Evolutionary conservation across 768 basidiomycete genomes (phyloP).

Genomic region (Antrodiella citrinella): DNA sequence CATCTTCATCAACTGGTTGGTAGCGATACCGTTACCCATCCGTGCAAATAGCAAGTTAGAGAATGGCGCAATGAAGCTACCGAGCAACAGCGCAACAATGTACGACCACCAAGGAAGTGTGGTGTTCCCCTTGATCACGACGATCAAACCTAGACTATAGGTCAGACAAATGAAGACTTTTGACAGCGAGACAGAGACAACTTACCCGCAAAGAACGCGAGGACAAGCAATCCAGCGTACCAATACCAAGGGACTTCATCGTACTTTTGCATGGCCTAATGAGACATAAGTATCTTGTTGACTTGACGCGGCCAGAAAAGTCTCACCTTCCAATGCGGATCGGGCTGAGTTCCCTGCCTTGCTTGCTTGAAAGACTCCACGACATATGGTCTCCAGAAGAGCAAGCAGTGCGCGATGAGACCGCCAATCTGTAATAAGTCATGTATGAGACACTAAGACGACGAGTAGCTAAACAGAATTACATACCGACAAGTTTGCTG

Average conservation of each 20-base stretch:
- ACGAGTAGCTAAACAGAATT: neutral
- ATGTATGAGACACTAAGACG: neutral
- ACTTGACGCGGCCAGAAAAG: constrained; percentile 16
- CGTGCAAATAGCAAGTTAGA: constrained; percentile 47
- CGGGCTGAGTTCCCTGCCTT: constrained; percentile 37
- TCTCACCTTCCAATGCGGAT: constrained; percentile 53
- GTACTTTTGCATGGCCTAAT: constrained; percentile 50
- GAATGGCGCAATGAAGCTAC: constrained; percentile 39
- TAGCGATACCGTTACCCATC: constrained; percentile 55
- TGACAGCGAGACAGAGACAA: neutral
- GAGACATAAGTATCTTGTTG: neutral
- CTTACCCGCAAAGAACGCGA: constrained; percentile 50
- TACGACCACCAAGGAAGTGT: constrained; percentile 59
- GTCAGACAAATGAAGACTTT: neutral
- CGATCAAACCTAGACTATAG: constrained; percentile 38
- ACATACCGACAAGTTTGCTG: constrained; percentile 38
- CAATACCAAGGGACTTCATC: constrained; percentile 56
- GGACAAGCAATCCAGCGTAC: constrained; percentile 40
- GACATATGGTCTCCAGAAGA: constrained; percentile 53
- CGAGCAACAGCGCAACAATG: constrained; percentile 46
- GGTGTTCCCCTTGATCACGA: constrained; percentile 49
- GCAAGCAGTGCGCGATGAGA: constrained; percentile 43
- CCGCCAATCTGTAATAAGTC: constrained; percentile 41
- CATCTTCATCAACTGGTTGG: constrained; percentile 60
- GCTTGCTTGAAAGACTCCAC: constrained; percentile 42